A percentile compares a stretch with the other conserved stretches of the same genome.
Conservation (phyloP, 2,329 filamentous ascomycete species). For the Elsinoe fawcettii region DNA sequence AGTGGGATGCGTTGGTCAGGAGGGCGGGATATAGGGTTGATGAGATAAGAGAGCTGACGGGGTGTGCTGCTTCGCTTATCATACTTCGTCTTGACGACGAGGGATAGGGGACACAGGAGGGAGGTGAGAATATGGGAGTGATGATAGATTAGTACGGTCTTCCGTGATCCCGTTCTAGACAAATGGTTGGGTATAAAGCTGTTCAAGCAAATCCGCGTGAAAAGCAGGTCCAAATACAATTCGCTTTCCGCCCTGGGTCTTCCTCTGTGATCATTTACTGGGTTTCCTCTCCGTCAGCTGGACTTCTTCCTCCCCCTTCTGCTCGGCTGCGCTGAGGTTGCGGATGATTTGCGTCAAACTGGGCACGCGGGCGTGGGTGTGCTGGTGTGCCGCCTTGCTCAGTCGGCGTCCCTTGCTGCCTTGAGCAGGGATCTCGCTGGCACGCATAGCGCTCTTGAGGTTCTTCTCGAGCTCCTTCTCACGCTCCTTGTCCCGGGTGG, state of each 20-base stretch:
- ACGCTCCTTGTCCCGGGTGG: neutral
- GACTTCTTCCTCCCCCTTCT: conserved; percentile 1
- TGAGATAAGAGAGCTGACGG: neutral
- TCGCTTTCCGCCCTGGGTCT: neutral
- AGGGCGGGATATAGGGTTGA: neutral
- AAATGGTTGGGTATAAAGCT: conserved; percentile 10
- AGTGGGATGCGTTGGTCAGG: conserved; percentile 31
- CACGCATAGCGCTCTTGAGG: conserved; percentile 5
- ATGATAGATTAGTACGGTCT: neutral
- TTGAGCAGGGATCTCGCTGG: neutral
- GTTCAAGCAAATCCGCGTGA: neutral
- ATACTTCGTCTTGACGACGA: neutral
- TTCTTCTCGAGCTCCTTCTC: conserved; percentile 1
- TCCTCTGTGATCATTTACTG: neutral
- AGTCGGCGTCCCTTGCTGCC: neutral
- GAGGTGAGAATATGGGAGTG: neutral
- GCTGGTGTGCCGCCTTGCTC: conserved; percentile 4
- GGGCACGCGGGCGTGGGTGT: neutral
- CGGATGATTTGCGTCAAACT: conserved; percentile 12
- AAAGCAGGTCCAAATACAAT: neutral
- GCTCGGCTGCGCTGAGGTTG: neutral
- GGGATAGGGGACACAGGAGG: neutral
- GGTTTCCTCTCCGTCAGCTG: conserved; percentile 3
- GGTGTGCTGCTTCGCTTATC: conserved; percentile 2
- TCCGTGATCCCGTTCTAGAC: neutral